These are phyloP conservation scores for Geum urbanum DNA, from an alignment of 306 rosid species.

Conservation along the genomic window DNA sequence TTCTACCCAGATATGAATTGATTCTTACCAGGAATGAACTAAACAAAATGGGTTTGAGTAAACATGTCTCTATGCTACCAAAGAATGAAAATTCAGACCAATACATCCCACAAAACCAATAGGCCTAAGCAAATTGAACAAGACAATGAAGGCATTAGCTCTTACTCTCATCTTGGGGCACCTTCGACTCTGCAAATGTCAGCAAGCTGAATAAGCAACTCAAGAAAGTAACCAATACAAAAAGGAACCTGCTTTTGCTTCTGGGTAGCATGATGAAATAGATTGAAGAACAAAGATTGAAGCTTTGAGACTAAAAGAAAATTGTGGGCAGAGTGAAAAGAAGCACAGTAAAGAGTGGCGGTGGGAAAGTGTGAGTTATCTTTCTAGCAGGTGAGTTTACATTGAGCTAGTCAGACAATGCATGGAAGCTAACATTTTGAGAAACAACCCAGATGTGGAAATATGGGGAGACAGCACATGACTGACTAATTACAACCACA, in stretches of 20 bases:
- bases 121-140: not conserved
- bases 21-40: not conserved
- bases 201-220: constrained; percentile 40
- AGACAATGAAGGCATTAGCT: not conserved
- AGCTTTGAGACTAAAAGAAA: not conserved
- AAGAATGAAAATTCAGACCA: constrained; percentile 19
- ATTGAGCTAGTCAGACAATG: not conserved
- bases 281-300: not conserved
- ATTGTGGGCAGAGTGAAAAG: not conserved
- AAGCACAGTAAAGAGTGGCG: not conserved
- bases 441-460: not conserved
- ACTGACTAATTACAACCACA: not conserved
- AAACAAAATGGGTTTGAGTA: not conserved
- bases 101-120: constrained; percentile 3
- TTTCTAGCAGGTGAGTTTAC: not conserved
- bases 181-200: constrained; percentile 40
- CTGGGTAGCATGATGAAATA: constrained; percentile 32
- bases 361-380: not conserved
- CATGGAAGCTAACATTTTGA: not conserved
- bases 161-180: constrained; percentile 65
- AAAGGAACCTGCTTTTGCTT: constrained; percentile 25
- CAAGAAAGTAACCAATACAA: constrained; percentile 21
- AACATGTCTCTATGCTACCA: not conserved
- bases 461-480: not conserved
- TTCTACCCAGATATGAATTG: not conserved